A percentile compares a stretch with the other conserved stretches of the same genome.
Evolutionary conservation across 75 land plant species (phyloP).

Genomic region (Cupressus sempervirens): DNA sequence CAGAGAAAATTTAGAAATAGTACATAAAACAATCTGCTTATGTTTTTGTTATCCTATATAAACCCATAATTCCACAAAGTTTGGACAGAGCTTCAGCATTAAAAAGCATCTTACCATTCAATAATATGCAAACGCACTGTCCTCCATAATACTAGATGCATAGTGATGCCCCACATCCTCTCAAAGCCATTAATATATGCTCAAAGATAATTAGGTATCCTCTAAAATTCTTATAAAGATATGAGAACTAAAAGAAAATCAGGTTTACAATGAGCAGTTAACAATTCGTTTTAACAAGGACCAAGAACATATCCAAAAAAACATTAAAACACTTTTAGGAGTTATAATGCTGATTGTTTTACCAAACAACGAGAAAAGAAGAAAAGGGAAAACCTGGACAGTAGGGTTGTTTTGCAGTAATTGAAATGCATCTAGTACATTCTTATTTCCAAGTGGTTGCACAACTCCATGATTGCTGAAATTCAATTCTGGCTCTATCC

Average conservation of each 20-base stretch:
- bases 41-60: neutral
- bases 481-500: conserved; percentile 26
- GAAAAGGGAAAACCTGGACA: conserved; percentile 41
- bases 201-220: neutral
- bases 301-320: neutral
- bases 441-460: conserved; percentile 17
- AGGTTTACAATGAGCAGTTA: neutral
- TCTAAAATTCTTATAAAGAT: neutral
- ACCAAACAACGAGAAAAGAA: neutral
- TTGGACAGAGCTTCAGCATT: neutral
- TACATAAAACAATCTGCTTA: neutral
- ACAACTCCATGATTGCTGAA: neutral
- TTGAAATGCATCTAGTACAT: conserved; percentile 49
- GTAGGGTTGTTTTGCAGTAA: conserved; percentile 43
- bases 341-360: neutral
- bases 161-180: neutral
- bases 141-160: neutral
- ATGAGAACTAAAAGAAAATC: neutral
- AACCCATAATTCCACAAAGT: neutral
- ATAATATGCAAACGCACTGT: neutral
- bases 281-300: neutral
- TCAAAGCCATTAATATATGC: neutral
- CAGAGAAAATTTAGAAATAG: neutral
- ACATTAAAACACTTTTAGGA: neutral
- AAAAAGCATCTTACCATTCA: neutral